Evolutionary conservation across 2,329 filamentous ascomycete species (phyloP).

Genomic region (Trichoderma sp.): DNA sequence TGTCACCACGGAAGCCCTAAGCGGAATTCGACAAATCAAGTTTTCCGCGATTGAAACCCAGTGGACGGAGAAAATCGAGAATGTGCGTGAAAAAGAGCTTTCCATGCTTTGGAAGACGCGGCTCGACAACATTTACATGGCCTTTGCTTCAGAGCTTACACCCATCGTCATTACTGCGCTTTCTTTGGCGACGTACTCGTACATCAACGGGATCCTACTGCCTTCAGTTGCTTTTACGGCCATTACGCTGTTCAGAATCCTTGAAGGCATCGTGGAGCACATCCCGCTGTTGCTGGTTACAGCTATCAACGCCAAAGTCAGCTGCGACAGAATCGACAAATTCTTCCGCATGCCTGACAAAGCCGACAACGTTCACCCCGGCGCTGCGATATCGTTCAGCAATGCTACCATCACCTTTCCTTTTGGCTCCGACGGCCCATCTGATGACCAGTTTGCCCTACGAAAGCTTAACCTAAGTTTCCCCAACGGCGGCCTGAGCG

Average conservation of each 20-base stretch:
- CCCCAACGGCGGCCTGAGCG: conserved; percentile 20
- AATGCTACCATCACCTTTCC: conserved; percentile 7
- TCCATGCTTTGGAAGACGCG: conserved; percentile 13
- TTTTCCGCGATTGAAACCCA: conserved; percentile 27
- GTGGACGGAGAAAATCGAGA: conserved; percentile 24
- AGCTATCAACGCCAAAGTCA: conserved; percentile 23
- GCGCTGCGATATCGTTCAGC: conserved; percentile 1
- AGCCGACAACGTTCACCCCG: conserved; percentile 3
- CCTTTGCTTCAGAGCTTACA: conserved; percentile 21
- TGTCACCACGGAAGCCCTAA: background rate
- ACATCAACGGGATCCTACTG: conserved; percentile 23
- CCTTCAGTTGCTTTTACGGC: conserved; percentile 28
- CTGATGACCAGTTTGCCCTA: conserved; percentile 21
- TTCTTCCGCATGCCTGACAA: conserved; percentile 21
- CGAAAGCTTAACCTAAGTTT: conserved; percentile 20
- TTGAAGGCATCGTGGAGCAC: conserved; percentile 11
- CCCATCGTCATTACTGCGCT: conserved; percentile 13
- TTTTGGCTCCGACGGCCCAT: background rate
- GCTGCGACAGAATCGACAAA: conserved; percentile 20
- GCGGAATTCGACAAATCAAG: conserved; percentile 29
- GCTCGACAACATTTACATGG: conserved; percentile 22
- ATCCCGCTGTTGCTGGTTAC: conserved; percentile 18
- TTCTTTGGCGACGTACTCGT: conserved; percentile 20
- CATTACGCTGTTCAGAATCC: conserved; percentile 24
- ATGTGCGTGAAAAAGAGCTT: conserved; percentile 22